These are phyloP conservation scores for Pestalotiopsis sp. DNA, from an alignment of 2,329 filamentous ascomycete genomes.

Conservation along the genomic window DNA sequence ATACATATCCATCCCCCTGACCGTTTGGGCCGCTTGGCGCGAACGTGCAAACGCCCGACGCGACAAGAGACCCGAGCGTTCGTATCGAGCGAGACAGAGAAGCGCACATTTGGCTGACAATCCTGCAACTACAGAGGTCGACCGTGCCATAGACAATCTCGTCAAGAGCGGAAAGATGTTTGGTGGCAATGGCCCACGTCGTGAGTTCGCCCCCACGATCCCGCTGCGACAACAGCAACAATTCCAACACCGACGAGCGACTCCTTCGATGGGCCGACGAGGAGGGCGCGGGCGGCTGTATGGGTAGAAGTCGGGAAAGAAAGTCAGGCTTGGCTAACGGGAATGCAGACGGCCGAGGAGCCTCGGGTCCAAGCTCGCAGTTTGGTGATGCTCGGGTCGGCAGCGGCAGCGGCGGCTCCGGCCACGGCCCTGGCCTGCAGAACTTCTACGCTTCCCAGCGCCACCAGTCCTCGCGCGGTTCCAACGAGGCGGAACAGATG, in stretches of 20 bases:
- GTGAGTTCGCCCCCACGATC: constrained; percentile 71
- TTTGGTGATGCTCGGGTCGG: constrained; percentile 72
- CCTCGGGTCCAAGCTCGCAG: constrained; percentile 67
- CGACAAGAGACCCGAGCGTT: not conserved
- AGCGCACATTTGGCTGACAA: constrained; percentile 24
- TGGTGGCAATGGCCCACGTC: constrained; percentile 64
- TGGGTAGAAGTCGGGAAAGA: constrained; percentile 1
- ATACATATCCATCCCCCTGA: constrained; percentile 8
- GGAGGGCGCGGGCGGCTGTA: constrained; percentile 22
- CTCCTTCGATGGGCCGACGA: constrained; percentile 26
- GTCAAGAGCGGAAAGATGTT: constrained; percentile 97
- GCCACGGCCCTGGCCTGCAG: constrained; percentile 69
- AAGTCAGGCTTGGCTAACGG: constrained; percentile 23
- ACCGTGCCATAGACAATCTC: constrained; percentile 92
- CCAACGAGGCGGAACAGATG: constrained; percentile 93
- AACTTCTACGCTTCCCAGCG: constrained; percentile 94
- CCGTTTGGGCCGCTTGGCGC: not conserved
- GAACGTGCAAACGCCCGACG: not conserved
- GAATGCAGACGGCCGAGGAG: constrained; percentile 68
- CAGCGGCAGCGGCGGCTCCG: constrained; percentile 58
- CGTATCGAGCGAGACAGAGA: not conserved
- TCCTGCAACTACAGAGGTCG: constrained; percentile 70
- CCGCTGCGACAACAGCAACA: constrained; percentile 1
- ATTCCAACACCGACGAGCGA: constrained; percentile 43
- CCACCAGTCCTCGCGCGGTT: constrained; percentile 82